These are phyloP conservation scores for Polychytrium aggregatum DNA, from an alignment of 192 early-diverging fungal species.

Conservation along the genomic window DNA sequence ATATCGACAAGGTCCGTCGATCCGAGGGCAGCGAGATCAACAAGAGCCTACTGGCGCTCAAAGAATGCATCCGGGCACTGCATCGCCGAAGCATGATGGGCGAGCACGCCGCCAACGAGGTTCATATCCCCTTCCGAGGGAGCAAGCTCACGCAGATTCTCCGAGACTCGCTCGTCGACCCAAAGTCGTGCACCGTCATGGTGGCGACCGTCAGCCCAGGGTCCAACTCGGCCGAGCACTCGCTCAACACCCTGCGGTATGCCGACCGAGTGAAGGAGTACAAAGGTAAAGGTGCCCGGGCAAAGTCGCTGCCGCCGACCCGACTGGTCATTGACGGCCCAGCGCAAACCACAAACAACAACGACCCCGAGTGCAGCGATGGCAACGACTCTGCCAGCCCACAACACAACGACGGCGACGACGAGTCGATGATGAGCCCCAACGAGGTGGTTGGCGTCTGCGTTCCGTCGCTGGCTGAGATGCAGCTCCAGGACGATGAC, in stretches of 20 bases:
- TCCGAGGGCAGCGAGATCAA: slow-evolving; percentile 32
- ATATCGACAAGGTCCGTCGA: slow-evolving; percentile 8
- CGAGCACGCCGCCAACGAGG: not conserved
- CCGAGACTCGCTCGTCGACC: slow-evolving; percentile 25
- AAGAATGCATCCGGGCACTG: slow-evolving; percentile 34
- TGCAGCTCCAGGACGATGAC: no score
- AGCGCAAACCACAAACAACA: not conserved
- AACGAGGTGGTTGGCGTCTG: no score
- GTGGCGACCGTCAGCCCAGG: slow-evolving; percentile 29
- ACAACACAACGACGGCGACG: no score
- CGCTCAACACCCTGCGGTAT: slow-evolving; percentile 32
- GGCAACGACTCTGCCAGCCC: not conserved
- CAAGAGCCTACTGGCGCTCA: slow-evolving; percentile 27
- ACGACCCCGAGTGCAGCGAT: not conserved
- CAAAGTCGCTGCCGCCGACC: not conserved
- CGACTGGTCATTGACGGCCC: not conserved
- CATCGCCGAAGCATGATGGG: not conserved
- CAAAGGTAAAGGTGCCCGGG: not conserved
- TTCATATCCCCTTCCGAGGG: slow-evolving; percentile 31
- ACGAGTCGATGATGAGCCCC: no score
- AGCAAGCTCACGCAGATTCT: slow-evolving; percentile 33
- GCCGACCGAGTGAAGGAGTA: slow-evolving; percentile 30
- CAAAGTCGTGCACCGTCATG: slow-evolving; percentile 21
- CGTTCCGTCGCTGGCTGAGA: no score
- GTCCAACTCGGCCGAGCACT: slow-evolving; percentile 21